Conservation (phyloP, 805 yeast genomes). For the Saccharomycopsis synnaedendra region DNA sequence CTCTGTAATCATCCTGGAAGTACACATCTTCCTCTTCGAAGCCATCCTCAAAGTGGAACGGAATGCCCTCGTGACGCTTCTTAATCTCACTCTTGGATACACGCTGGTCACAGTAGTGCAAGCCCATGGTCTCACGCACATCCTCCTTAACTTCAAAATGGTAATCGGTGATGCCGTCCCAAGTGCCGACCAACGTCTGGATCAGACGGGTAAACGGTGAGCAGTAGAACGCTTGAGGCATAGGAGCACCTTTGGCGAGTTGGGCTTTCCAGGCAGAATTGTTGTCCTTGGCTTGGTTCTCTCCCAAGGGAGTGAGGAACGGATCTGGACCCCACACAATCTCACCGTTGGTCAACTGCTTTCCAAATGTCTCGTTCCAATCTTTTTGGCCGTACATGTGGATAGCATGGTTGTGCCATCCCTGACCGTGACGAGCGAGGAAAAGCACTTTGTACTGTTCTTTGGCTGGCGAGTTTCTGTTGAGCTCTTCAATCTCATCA, state of each 20-base stretch:
- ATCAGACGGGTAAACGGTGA: slow-evolving; percentile 58
- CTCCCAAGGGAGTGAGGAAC: slow-evolving; percentile 42
- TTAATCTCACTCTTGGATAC: slow-evolving; percentile 15
- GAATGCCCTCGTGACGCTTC: slow-evolving; percentile 6
- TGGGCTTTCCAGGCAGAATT: slow-evolving; percentile 29
- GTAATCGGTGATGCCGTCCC: slow-evolving; percentile 25
- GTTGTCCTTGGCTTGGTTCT: slow-evolving; percentile 43
- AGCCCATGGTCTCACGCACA: slow-evolving; percentile 51
- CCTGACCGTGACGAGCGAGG: slow-evolving; percentile 62
- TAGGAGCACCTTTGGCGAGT: slow-evolving; percentile 34
- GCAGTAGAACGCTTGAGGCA: slow-evolving; percentile 44
- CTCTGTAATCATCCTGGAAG: slow-evolving; percentile 33
- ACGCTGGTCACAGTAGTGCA: slow-evolving; percentile 50
- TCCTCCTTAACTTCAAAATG: slow-evolving; percentile 28
- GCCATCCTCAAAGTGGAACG: slow-evolving; percentile 32
- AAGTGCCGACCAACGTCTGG: slow-evolving; percentile 43
- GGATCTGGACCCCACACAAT: slow-evolving; percentile 53
- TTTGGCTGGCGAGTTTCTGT: slow-evolving; percentile 20
- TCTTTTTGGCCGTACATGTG: slow-evolving; percentile 40
- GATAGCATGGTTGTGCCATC: slow-evolving; percentile 49
- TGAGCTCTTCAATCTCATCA: slow-evolving; percentile 26
- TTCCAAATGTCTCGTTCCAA: slow-evolving; percentile 51
- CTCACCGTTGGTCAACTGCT: slow-evolving; percentile 41
- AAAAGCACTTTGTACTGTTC: slow-evolving; percentile 37
- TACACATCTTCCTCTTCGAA: slow-evolving; percentile 36